phyloP scores from a whole-genome alignment of 176 grass and related monocot genomes.

The Rhynchospora breviuscula region DNA sequence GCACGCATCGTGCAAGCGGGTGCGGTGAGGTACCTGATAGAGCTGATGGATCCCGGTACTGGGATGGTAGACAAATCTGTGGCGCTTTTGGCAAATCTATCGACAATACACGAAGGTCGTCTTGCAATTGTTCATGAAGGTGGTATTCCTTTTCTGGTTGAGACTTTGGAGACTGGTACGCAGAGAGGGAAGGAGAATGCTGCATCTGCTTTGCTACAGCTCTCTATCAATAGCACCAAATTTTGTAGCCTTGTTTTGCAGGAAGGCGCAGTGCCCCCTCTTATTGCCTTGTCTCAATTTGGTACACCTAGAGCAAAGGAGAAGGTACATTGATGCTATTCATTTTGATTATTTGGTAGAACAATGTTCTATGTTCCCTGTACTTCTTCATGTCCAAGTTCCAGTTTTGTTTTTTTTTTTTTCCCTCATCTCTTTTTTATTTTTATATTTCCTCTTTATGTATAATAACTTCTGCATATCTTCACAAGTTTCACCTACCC shows the following conservation, averaged over 20 bases:
- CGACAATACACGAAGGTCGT: slow-evolving; percentile 40
- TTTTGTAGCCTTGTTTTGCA: slow-evolving; percentile 48
- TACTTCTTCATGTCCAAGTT: neutral
- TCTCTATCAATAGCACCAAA: slow-evolving; percentile 32
- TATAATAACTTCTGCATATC: neutral
- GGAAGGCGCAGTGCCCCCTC: slow-evolving; percentile 48
- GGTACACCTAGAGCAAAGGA: slow-evolving; percentile 45
- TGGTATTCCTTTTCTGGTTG: slow-evolving; percentile 40
- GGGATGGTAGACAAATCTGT: slow-evolving; percentile 46
- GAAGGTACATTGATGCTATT: slow-evolving; percentile 27
- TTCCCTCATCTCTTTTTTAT: neutral
- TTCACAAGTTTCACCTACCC: neutral
- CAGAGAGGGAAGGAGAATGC: slow-evolving; percentile 47
- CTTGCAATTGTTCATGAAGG: slow-evolving; percentile 32
- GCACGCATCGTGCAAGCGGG: slow-evolving; percentile 37
- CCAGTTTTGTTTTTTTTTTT: neutral
- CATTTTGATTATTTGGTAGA: slow-evolving; percentile 5
- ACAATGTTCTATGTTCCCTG: neutral
- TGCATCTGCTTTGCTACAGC: slow-evolving; percentile 42
- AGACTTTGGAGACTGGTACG: slow-evolving; percentile 39
- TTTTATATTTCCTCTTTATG: neutral
- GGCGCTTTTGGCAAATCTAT: slow-evolving; percentile 36
- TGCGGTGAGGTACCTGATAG: slow-evolving; percentile 29
- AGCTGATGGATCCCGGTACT: slow-evolving; percentile 33
- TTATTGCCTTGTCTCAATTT: slow-evolving; percentile 51